Conservation (phyloP, 495 filamentous ascomycete species). For the Melanomma pulvis-pyrius region DNA sequence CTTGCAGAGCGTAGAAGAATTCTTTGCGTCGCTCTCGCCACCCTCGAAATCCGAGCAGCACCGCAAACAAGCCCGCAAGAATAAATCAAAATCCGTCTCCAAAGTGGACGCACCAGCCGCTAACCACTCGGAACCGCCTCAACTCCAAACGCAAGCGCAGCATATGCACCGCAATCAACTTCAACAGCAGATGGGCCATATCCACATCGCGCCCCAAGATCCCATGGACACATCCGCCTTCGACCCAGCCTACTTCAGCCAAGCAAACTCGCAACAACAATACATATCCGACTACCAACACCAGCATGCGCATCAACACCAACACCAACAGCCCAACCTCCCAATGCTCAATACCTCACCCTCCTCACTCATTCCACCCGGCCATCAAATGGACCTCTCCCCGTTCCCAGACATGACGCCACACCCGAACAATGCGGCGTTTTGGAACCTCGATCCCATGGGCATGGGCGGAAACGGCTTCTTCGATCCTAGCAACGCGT, state of each 20-base stretch:
- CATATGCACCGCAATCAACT: slow-evolving; percentile 35
- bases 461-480: slow-evolving; percentile 24
- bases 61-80: slow-evolving; percentile 48
- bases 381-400: slow-evolving; percentile 37
- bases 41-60: slow-evolving; percentile 55
- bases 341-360: slow-evolving; percentile 33
- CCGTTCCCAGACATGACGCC: slow-evolving; percentile 28
- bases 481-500: slow-evolving; percentile 65
- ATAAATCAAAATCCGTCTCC: slow-evolving; percentile 34
- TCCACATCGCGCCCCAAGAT: slow-evolving; percentile 28
- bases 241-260: slow-evolving; percentile 34
- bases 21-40: slow-evolving; percentile 82
- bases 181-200: slow-evolving; percentile 34
- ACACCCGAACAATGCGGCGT: slow-evolving; percentile 13
- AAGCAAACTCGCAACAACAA: slow-evolving; percentile 16
- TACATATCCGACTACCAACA: slow-evolving; percentile 24
- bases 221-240: slow-evolving; percentile 24
- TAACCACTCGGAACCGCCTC: neutral
- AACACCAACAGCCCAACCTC: slow-evolving; percentile 24
- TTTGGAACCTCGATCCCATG: slow-evolving; percentile 34
- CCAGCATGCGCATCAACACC: slow-evolving; percentile 24
- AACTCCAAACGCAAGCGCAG: slow-evolving; percentile 35
- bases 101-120: slow-evolving; percentile 21
- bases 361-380: slow-evolving; percentile 33
- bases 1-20: slow-evolving; percentile 91